phyloP scores from a whole-genome alignment of 768 basidiomycete species.

The Boletus rubroflammeus region DNA sequence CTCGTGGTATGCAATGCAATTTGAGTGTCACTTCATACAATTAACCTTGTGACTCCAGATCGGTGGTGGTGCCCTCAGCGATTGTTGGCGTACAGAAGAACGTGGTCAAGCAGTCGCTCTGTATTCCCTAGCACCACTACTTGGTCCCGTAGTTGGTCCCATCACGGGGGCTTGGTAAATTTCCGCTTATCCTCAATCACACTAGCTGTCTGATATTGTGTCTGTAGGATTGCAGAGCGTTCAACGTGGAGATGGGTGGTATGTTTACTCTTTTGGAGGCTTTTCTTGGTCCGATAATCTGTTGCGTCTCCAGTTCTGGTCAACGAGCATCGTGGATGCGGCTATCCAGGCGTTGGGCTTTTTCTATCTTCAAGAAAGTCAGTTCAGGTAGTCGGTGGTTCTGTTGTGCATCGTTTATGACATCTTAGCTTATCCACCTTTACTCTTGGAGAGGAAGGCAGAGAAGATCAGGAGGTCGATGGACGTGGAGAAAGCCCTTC shows the following conservation, averaged over 20 bases:
- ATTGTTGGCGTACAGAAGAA: constrained; percentile 59
- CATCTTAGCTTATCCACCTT: constrained; percentile 25
- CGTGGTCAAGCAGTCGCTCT: constrained; percentile 62
- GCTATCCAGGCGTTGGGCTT: constrained; percentile 53
- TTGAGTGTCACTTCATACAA: not conserved
- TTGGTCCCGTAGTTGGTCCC: constrained; percentile 65
- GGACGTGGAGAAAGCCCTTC: constrained; percentile 45
- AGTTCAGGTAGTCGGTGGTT: constrained; percentile 13
- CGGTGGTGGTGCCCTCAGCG: constrained; percentile 64
- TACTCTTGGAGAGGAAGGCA: constrained; percentile 51
- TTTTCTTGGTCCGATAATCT: not conserved
- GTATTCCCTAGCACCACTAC: constrained; percentile 60
- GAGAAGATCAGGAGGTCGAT: constrained; percentile 39
- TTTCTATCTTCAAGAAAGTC: constrained; percentile 62
- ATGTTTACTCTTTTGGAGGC: constrained; percentile 17
- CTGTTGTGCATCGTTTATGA: constrained; percentile 14
- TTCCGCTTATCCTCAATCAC: not conserved
- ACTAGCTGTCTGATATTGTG: not conserved
- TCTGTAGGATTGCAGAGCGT: constrained; percentile 47
- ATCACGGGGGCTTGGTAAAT: constrained; percentile 56
- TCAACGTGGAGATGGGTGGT: constrained; percentile 75
- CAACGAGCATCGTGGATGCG: constrained; percentile 56
- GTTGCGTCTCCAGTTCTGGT: constrained; percentile 50
- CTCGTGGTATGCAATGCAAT: constrained; percentile 37
- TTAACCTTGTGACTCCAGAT: constrained; percentile 31